Evolutionary conservation across 768 basidiomycete species (phyloP).

Genomic region (Candolleomyces aberdarensis): DNA sequence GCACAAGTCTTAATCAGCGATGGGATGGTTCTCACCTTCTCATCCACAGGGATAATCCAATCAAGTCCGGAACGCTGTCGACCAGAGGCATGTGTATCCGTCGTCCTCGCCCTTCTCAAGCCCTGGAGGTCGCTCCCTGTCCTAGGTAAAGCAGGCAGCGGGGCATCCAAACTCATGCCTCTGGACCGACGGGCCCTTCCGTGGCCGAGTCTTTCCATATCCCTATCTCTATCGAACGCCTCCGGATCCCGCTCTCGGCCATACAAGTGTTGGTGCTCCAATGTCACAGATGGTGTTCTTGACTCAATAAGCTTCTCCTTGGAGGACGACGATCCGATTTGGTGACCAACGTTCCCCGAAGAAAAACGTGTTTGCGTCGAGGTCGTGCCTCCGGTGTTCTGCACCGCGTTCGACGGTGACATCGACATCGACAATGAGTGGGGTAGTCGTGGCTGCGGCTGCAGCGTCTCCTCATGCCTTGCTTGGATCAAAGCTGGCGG

Average conservation of each 20-base stretch:
- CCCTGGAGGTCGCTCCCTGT: not conserved
- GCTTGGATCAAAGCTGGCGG: no score
- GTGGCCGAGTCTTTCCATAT: not conserved
- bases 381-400: not conserved
- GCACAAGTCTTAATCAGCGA: not conserved
- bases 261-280: not conserved
- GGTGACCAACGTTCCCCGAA: not conserved
- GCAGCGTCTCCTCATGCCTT: no score
- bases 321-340: not conserved
- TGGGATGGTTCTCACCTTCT: conserved; percentile 18
- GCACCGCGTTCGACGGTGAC: not conserved
- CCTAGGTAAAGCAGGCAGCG: not conserved
- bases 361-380: not conserved
- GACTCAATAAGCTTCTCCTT: not conserved
- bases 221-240: not conserved
- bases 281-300: not conserved
- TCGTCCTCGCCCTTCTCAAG: conserved; percentile 12
- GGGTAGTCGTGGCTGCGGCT: no score
- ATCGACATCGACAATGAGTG: no score
- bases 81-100: conserved; percentile 13
- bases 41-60: conserved; percentile 36
- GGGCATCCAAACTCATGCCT: not conserved
- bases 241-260: no score
- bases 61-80: conserved; percentile 31
- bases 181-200: not conserved